Evolutionary conservation across 2,329 filamentous ascomycete genomes (phyloP).

Genomic region (Diaporthe australafricana): DNA sequence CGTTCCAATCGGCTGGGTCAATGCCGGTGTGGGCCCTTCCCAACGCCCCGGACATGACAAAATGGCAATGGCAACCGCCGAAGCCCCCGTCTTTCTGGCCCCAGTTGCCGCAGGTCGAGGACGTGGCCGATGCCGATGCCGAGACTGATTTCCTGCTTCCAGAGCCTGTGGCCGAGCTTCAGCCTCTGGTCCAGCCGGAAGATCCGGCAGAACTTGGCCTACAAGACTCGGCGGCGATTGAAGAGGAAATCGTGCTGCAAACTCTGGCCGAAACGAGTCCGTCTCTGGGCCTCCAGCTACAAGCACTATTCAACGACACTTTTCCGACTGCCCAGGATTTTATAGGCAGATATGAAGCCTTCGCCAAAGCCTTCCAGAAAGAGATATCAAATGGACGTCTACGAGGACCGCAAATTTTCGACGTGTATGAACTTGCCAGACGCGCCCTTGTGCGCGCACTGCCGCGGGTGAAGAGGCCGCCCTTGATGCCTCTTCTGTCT

Average conservation of each 20-base stretch:
- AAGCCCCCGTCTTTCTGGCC: constrained; percentile 32
- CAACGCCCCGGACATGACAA: constrained; percentile 55
- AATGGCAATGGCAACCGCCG: constrained; percentile 66
- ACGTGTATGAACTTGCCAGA: constrained; percentile 19
- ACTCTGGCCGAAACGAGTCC: background rate
- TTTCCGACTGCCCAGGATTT: constrained; percentile 11
- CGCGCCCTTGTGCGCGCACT: background rate
- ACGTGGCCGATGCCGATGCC: background rate
- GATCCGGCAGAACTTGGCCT: background rate
- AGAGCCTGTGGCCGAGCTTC: background rate
- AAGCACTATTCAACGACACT: constrained; percentile 34
- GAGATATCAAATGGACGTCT: constrained; percentile 25
- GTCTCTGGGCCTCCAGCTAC: constrained; percentile 40
- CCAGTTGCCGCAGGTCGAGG: constrained; percentile 6
- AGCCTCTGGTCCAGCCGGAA: background rate
- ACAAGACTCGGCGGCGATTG: background rate
- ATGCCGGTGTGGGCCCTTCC: constrained; percentile 61
- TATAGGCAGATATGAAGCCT: background rate
- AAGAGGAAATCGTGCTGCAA: background rate
- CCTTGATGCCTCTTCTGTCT: constrained; percentile 11
- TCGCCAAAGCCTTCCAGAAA: background rate
- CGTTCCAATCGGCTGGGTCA: constrained; percentile 52
- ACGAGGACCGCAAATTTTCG: constrained; percentile 22
- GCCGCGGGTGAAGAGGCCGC: background rate
- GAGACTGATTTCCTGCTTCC: background rate